These are phyloP conservation scores for Acrodontium crateriforme DNA, from an alignment of 2,329 filamentous ascomycete genomes.

Conservation along the genomic window DNA sequence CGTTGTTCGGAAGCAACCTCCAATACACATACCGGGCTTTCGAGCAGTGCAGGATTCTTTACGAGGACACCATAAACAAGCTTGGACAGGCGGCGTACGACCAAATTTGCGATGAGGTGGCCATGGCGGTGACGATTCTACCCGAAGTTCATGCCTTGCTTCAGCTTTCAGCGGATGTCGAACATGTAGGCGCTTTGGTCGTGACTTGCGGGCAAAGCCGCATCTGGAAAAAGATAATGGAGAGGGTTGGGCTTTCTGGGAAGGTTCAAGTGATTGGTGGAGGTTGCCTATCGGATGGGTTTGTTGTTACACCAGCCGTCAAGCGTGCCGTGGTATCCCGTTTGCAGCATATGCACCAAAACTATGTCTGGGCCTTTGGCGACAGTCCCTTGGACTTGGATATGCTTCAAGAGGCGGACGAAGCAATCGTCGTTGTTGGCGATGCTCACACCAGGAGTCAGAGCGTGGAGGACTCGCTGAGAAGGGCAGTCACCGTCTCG, in stretches of 20 bases:
- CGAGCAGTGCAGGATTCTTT: slow-evolving; percentile 39
- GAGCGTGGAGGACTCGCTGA: slow-evolving; percentile 37
- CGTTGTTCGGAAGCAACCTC: slow-evolving; percentile 34
- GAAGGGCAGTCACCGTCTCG: slow-evolving; percentile 27
- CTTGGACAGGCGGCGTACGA: slow-evolving; percentile 25
- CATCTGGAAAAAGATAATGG: slow-evolving; percentile 44
- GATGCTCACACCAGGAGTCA: slow-evolving; percentile 33
- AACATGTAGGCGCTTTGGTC: slow-evolving; percentile 34
- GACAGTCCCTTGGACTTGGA: slow-evolving; percentile 44
- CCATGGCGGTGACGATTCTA: slow-evolving; percentile 29
- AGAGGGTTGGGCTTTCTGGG: slow-evolving; percentile 27
- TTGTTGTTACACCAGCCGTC: slow-evolving; percentile 37
- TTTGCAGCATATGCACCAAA: slow-evolving; percentile 22
- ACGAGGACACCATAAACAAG: slow-evolving; percentile 32
- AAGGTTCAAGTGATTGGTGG: slow-evolving; percentile 40
- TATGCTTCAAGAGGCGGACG: slow-evolving; percentile 42
- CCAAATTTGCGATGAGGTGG: slow-evolving; percentile 31
- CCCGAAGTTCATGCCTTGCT: slow-evolving; percentile 37
- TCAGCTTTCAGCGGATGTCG: slow-evolving; percentile 13
- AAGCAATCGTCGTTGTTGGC: slow-evolving; percentile 43
- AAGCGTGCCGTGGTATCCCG: slow-evolving; percentile 37
- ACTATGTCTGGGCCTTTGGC: slow-evolving; percentile 44
- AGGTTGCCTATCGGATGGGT: slow-evolving; percentile 32
- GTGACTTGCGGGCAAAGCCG: slow-evolving; percentile 41
- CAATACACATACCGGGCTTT: slow-evolving; percentile 43